Base-by-base conservation (phyloP, 768 basidiomycete species). In the Lyophyllum shimeji region DNA sequence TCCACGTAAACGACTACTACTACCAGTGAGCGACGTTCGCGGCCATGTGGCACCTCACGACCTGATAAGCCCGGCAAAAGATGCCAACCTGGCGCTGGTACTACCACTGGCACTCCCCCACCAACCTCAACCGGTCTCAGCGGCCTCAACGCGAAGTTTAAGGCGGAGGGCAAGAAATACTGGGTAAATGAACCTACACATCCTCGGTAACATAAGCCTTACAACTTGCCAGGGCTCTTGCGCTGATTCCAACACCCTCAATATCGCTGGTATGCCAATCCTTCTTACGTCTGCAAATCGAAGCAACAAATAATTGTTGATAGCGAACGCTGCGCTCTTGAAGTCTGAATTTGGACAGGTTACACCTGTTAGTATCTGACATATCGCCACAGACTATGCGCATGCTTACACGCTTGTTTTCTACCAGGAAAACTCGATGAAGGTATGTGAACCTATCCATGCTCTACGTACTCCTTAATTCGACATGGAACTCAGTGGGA, bases 301-400 rank as follows among this genome's bases (percentile, higher is more conserved):
- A 27, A 17, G 8, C 48, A 46, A 42, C 12, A 29, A 17, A 24
- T 40, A 24, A 17, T 20, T 50, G 27, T 24, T 37, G 2, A 17
- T 31, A 71, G 71, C 70, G n/a, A 74, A 74, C 57, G 63, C 46
- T 20, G 68, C 66, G 7, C 31, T 73, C 34, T 56, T 75, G 33
- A 67, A 62, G 48, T 66, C 70, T 21, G 65, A 76, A 39, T 76
- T 76, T 42, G 75, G 75, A 24, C 62, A 65, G 31, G 74, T 76
- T 18, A 75, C 75, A 1, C 75, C 75, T 8, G 66, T 67, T 17
- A 61, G 65, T 51, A 31, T 39, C 21, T 17, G 34, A 18, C 25
- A 24, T n/a, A 1, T 21, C 40, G 39, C n/a, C n/a, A 15, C 15
- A 15, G 15, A 40, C 15, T 4, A 40, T 7, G n/a, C 3, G n/a